Base-by-base conservation (phyloP, 768 basidiomycete species). In the Pluteus cervinus region DNA sequence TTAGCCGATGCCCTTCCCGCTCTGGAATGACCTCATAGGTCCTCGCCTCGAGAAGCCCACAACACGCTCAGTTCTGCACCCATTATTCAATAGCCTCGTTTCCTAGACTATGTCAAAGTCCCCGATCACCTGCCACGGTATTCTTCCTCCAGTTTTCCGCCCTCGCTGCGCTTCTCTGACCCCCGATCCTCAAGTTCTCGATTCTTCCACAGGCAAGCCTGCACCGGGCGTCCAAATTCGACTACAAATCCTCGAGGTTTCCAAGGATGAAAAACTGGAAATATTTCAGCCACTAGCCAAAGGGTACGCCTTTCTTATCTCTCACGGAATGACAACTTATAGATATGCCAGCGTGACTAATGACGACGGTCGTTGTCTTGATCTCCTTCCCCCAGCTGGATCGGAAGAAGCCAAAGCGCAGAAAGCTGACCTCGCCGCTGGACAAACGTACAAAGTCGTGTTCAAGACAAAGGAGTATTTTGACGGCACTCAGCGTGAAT, bases 111-210 rank as follows among this genome's bases (percentile, higher is more conserved):
- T 65, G 65, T 60, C 68, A 29, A 81, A 74, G 52, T 89, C 91
- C 4, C 86, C 88, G 2, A 86, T 96, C 44, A 96, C 92, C 24
- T 94, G 92, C 57, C 92, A 96, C 43, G 82, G 91, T 88, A 47
- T 39, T 69, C 42, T 36, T 21, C 20, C 17, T 40, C 2, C 15
- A 24, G 12, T 24, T 32, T 32, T 10, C 24, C 29, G 23, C 10
- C n/a, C n/a, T n/a, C n/a, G n/a, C n/a, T n/a, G 24, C 14, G 22
- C 20, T 29, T 34, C 21, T 15, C 24, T 35, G 33, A 26, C 16
- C 24, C 24, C 4, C n/a, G 11, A 22, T 24, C 14, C 24, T 2
- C 42, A 93, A 41, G 92, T 94, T 12, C 80, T 96, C 45, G 91
- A 96, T 54, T 77, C 86, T 1, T 83, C 87, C 7, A 66, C 74